A percentile compares a stretch with the other conserved stretches of the same genome.
Conservation (phyloP, 306 rosid species). For the cucumber (Cucumis sativus) region DNA sequence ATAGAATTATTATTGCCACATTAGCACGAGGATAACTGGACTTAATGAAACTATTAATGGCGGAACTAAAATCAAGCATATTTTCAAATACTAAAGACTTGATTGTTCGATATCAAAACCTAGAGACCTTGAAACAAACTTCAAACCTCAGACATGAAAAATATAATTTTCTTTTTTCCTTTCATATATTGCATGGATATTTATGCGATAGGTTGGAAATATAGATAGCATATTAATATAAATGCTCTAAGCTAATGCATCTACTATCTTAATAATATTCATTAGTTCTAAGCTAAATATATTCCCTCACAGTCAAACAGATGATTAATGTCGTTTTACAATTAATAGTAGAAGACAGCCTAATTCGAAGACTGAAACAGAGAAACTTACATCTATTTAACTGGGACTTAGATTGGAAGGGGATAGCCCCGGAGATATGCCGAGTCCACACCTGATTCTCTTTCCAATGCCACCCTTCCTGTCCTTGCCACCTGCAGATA, state of each 20-base stretch:
- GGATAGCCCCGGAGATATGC: slow-evolving; percentile 41
- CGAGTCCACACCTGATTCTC: slow-evolving; percentile 52
- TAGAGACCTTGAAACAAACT: too few relatives aligned
- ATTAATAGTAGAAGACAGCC: not conserved
- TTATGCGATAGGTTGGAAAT: not conserved
- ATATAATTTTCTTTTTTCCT: too few relatives aligned
- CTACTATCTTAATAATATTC: not conserved
- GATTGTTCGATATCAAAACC: too few relatives aligned
- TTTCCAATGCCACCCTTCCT: slow-evolving; percentile 42
- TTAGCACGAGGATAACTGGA: too few relatives aligned
- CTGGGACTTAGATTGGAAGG: slow-evolving; percentile 23
- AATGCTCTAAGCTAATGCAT: not conserved
- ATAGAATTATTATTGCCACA: too few relatives aligned
- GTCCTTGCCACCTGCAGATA: slow-evolving; percentile 41
- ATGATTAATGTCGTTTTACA: not conserved
- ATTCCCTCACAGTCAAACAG: not conserved
- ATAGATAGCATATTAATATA: not conserved
- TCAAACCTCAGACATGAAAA: too few relatives aligned
- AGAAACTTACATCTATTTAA: not conserved
- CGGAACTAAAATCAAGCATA: too few relatives aligned
- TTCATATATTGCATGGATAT: not conserved
- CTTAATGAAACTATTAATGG: too few relatives aligned
- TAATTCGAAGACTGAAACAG: not conserved
- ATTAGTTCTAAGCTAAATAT: not conserved
- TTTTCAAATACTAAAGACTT: too few relatives aligned